phyloP scores from a whole-genome alignment of 371 early-diverging fungal species.

The Parasitella parasitica region DNA sequence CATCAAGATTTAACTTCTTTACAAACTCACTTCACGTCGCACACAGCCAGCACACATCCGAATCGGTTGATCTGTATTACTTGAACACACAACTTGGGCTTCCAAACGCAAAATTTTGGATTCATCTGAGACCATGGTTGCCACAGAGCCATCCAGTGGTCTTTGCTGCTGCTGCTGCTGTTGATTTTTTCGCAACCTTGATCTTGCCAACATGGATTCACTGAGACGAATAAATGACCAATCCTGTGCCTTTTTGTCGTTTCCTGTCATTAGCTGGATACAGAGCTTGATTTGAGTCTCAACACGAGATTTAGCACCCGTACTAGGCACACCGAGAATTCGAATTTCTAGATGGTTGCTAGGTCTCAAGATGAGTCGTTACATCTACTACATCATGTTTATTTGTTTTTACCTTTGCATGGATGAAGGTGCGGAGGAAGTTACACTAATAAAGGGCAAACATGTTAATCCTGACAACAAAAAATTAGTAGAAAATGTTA shows the following conservation, averaged over 20 bases:
- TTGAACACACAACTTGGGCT: constrained; percentile 77
- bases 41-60: constrained; percentile 81
- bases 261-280: constrained; percentile 69
- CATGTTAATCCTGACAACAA: neutral
- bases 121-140: constrained; percentile 22
- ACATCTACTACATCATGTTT: neutral
- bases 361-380: neutral
- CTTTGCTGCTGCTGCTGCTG: constrained; percentile 5
- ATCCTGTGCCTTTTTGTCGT: constrained; percentile 65
- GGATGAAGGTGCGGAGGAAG: neutral
- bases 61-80: constrained; percentile 71
- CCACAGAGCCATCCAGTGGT: neutral
- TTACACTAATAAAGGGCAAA: neutral
- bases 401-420: neutral
- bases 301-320: constrained; percentile 86
- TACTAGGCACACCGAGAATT: constrained; percentile 69
- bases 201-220: constrained; percentile 70
- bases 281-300: constrained; percentile 91
- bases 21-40: constrained; percentile 68
- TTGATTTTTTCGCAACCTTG: constrained; percentile 16
- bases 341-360: constrained; percentile 30
- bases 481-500: neutral
- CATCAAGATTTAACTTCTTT: no score
- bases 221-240: constrained; percentile 84
- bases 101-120: constrained; percentile 63